Conservation (phyloP, 108 stramenopile genomes). For the Thalassiosira profunda region DNA sequence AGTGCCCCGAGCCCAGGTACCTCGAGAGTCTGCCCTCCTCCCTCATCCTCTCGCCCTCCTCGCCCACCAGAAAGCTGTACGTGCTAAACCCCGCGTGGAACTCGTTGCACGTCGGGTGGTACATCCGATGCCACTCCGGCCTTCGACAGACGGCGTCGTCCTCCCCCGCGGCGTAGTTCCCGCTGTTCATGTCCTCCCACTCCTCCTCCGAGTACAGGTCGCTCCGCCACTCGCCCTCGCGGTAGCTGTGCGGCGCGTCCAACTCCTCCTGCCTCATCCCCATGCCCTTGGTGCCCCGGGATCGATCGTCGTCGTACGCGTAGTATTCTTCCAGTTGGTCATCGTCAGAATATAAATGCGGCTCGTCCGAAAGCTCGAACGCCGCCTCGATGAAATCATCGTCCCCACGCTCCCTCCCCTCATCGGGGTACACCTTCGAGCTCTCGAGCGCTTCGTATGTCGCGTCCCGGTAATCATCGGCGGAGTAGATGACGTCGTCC, state of each 20-base stretch:
- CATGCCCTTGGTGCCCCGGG: constrained; percentile 30
- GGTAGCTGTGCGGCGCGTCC: not conserved
- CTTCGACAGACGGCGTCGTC: constrained; percentile 43
- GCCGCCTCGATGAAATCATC: not conserved
- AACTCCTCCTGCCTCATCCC: constrained; percentile 25
- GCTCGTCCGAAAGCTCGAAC: not conserved
- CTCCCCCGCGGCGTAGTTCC: not conserved
- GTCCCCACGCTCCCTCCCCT: too few species aligned
- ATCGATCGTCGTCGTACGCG: constrained; percentile 59
- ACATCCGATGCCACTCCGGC: constrained; percentile 35
- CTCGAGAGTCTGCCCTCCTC: constrained; percentile 13
- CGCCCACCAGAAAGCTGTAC: constrained; percentile 36
- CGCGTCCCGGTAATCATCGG: not conserved
- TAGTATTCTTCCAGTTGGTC: constrained; percentile 44
- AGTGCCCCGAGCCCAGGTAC: constrained; percentile 51
- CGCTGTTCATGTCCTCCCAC: not conserved
- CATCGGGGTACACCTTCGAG: not conserved
- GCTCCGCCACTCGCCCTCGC: not conserved
- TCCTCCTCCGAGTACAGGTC: not conserved
- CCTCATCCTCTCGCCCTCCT: constrained; percentile 10
- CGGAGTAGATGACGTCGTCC: not conserved
- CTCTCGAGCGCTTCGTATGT: not conserved
- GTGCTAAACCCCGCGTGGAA: constrained; percentile 52
- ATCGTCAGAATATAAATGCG: constrained; percentile 22
- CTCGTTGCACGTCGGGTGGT: constrained; percentile 70